These are phyloP conservation scores for Lactarius tabidus DNA, from an alignment of 768 basidiomycete genomes.

Conservation along the genomic window DNA sequence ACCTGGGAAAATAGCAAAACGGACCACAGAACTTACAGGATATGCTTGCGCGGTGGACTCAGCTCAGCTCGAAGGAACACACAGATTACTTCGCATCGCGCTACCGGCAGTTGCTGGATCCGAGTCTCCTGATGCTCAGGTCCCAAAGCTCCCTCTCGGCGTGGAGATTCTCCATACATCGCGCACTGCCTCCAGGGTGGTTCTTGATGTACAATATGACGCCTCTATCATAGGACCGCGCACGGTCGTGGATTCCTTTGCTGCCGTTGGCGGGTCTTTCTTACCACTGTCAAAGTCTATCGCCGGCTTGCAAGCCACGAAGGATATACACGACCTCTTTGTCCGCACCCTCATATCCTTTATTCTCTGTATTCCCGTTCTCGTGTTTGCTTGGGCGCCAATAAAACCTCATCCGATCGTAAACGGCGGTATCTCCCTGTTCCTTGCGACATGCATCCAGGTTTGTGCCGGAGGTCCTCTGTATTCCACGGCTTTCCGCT, in stretches of 20 bases:
- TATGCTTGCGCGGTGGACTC: constrained; percentile 16
- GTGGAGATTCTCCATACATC: constrained; percentile 4
- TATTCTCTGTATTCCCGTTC: constrained; percentile 39
- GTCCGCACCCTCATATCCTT: constrained; percentile 33
- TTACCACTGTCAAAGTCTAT: constrained; percentile 28
- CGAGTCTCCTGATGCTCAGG: neutral
- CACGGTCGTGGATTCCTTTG: constrained; percentile 32
- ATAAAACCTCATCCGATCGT: constrained; percentile 33
- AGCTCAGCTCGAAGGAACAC: constrained; percentile 1
- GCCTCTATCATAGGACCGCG: constrained; percentile 32
- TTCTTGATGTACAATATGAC: constrained; percentile 28
- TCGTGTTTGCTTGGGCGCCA: constrained; percentile 42
- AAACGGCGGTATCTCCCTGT: constrained; percentile 37
- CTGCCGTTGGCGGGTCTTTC: constrained; percentile 27
- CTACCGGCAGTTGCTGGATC: neutral
- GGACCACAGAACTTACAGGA: constrained; percentile 18
- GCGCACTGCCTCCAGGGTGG: neutral
- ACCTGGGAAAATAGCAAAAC: constrained; percentile 17
- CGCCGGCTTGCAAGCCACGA: constrained; percentile 30
- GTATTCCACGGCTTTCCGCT: constrained; percentile 35
- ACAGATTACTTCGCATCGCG: constrained; percentile 16
- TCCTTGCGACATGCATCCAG: constrained; percentile 40
- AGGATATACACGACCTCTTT: constrained; percentile 32
- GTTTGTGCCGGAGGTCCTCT: constrained; percentile 35
- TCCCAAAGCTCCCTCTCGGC: constrained; percentile 10